Percentiles rank a stretch among this genome's conserved stretches.
phyloP scores from a whole-genome alignment of 2,329 filamentous ascomycete genomes.

The Cladophialophora chaetospira region DNA sequence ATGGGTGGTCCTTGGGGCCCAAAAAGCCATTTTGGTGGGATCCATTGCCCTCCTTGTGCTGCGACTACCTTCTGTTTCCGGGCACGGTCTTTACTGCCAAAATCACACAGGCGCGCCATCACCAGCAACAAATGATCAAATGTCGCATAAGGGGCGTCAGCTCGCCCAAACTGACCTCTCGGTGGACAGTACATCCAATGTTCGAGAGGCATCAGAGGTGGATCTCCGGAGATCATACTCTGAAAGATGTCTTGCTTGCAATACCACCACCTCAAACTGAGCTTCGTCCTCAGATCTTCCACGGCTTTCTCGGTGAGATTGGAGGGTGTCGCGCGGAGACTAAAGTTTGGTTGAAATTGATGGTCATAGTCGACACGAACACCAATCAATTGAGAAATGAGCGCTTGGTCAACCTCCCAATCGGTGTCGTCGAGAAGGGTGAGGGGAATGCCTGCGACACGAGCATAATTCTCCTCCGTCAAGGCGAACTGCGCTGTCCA shows the following conservation, averaged over 20 bases:
- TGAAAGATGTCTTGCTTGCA: constrained; percentile 92
- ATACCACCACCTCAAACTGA: constrained; percentile 95
- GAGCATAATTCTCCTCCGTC: constrained; percentile 27
- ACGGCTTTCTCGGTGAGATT: constrained; percentile 62
- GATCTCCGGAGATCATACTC: constrained; percentile 82
- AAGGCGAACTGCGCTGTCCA: constrained; percentile 37
- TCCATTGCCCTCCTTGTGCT: constrained; percentile 59
- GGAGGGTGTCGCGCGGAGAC: constrained; percentile 9
- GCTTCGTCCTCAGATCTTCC: constrained; percentile 75
- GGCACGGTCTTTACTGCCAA: constrained; percentile 72
- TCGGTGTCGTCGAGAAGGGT: constrained; percentile 47
- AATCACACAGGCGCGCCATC: constrained; percentile 76
- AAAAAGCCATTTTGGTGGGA: constrained; percentile 40
- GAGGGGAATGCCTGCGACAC: constrained; percentile 41
- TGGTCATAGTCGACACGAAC: constrained; percentile 60
- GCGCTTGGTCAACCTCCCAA: constrained; percentile 55
- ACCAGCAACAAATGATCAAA: constrained; percentile 85
- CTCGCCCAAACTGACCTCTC: constrained; percentile 73
- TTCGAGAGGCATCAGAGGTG: constrained; percentile 79
- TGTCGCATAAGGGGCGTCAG: constrained; percentile 81
- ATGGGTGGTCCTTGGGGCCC: constrained; percentile 38
- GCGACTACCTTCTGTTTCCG: constrained; percentile 73
- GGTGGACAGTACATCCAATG: constrained; percentile 87
- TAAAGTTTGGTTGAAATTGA: constrained; percentile 43
- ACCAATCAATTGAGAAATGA: constrained; percentile 62